phyloP scores from a whole-genome alignment of 2,329 filamentous ascomycete species.

The Annulohypoxylon truncatum region DNA sequence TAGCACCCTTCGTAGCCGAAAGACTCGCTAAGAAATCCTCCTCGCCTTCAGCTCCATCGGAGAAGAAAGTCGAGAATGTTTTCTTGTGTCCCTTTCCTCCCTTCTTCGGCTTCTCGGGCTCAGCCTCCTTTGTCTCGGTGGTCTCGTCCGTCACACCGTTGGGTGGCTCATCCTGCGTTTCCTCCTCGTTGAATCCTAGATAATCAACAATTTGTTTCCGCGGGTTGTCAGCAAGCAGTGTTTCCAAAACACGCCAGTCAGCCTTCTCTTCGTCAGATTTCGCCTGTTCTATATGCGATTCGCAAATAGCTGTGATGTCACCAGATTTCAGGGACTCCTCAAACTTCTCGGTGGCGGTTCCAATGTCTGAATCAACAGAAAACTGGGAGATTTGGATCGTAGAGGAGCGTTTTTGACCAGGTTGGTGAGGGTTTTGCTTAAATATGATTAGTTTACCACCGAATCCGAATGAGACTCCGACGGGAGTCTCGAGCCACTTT shows the following conservation, averaged over 20 bases:
- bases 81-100: slow-evolving; percentile 61
- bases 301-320: slow-evolving; percentile 82
- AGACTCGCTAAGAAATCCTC: slow-evolving; percentile 89
- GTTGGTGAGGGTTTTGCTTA: slow-evolving; percentile 65
- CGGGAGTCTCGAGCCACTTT: slow-evolving; percentile 88
- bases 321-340: slow-evolving; percentile 83
- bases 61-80: slow-evolving; percentile 82
- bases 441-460: slow-evolving; percentile 91
- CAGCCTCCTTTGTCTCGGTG: slow-evolving; percentile 56
- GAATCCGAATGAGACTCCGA: slow-evolving; percentile 92
- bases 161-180: slow-evolving; percentile 64
- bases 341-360: slow-evolving; percentile 86
- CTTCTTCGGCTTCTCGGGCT: slow-evolving; percentile 59
- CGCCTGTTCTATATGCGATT: slow-evolving; percentile 78
- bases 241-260: slow-evolving; percentile 95
- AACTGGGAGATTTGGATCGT: slow-evolving; percentile 89
- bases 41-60: slow-evolving; percentile 72
- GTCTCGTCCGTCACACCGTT: slow-evolving; percentile 61
- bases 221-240: slow-evolving; percentile 85
- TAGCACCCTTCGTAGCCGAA: slow-evolving; percentile 88
- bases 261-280: slow-evolving; percentile 91
- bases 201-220: slow-evolving; percentile 87
- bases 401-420: slow-evolving; percentile 75
- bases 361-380: slow-evolving; percentile 85
- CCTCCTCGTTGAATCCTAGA: slow-evolving; percentile 80